These are phyloP conservation scores for Serendipita vermifera DNA, from an alignment of 768 basidiomycete genomes.

Conservation along the genomic window DNA sequence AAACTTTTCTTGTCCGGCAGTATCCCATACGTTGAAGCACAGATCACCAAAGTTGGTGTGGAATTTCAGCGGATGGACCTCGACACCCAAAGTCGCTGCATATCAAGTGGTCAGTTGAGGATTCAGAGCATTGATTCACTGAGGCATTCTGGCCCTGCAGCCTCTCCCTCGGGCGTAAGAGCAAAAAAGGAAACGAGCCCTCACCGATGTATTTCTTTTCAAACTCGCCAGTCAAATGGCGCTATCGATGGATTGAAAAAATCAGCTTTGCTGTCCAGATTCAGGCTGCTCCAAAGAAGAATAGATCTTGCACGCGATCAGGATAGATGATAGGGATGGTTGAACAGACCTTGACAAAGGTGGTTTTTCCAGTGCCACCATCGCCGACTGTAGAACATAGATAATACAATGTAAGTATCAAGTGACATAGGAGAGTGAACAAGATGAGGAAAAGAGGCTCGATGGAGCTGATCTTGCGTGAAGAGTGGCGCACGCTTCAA, in stretches of 20 bases:
- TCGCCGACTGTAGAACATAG: slow-evolving; percentile 58
- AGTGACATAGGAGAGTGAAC: no score
- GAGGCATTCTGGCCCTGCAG: no score
- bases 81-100: slow-evolving; percentile 95
- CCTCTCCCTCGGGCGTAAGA: slow-evolving; percentile 10
- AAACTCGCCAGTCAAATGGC: slow-evolving; percentile 98
- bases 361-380: slow-evolving; percentile 96
- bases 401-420: slow-evolving; percentile 17
- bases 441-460: neutral
- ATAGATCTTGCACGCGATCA: slow-evolving; percentile 38
- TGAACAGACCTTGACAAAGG: slow-evolving; percentile 80
- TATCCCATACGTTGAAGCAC: slow-evolving; percentile 99
- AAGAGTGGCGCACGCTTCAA: neutral
- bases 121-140: no score
- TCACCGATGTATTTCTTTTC: slow-evolving; percentile 99
- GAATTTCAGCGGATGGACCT: slow-evolving; percentile 94
- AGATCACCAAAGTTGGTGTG: slow-evolving; percentile 97
- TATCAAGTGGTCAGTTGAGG: slow-evolving; percentile 8
- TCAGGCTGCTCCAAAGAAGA: slow-evolving; percentile 1
- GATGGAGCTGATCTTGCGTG: neutral
- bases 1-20: slow-evolving; percentile 99
- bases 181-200: slow-evolving; percentile 20
- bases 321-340: slow-evolving; percentile 15
- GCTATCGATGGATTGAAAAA: slow-evolving; percentile 45
- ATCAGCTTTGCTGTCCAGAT: no score